phyloP scores from a whole-genome alignment of 129 eudicot species.

The Artemisia tridentata region DNA sequence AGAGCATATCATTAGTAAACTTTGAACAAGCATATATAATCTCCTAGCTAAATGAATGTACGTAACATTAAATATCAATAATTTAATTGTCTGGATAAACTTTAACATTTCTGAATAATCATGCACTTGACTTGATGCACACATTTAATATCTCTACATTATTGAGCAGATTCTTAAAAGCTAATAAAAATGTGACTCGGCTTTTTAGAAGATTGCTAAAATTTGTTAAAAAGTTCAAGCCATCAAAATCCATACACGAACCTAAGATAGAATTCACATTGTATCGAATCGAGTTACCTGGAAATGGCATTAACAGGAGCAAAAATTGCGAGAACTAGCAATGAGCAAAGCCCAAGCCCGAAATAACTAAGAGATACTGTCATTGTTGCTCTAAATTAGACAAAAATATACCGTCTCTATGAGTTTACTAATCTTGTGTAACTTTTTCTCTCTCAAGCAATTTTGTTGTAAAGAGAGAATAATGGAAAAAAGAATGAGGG shows the following conservation, averaged over 20 bases:
- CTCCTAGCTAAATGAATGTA: too few species aligned
- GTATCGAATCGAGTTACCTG: conserved; percentile 24
- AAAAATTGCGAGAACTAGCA: conserved; percentile 26
- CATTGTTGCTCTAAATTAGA: conserved; percentile 37
- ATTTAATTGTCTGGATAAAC: not conserved
- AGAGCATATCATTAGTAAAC: not conserved
- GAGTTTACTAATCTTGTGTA: not conserved
- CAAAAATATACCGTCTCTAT: conserved; percentile 4
- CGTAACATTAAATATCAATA: not conserved
- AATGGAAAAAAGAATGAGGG: conserved; percentile 3
- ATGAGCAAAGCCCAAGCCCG: conserved; percentile 25
- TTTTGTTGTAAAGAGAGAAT: conserved; percentile 11
- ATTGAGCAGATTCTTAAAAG: too few species aligned
- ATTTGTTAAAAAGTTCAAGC: not conserved
- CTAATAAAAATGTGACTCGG: too few species aligned
- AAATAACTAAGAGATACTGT: conserved; percentile 25
- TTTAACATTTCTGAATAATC: not conserved
- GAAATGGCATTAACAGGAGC: conserved; percentile 29
- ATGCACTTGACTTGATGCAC: too few species aligned
- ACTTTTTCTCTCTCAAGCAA: conserved; percentile 10
- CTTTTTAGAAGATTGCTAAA: not conserved
- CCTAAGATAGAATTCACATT: not conserved
- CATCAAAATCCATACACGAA: not conserved
- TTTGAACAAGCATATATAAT: not conserved
- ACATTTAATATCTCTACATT: too few species aligned